Evolutionary conservation across 345 rosid species (phyloP), one percentile per base, ranked within the genome.

Genomic region (Gossypium herbaceum): DNA sequence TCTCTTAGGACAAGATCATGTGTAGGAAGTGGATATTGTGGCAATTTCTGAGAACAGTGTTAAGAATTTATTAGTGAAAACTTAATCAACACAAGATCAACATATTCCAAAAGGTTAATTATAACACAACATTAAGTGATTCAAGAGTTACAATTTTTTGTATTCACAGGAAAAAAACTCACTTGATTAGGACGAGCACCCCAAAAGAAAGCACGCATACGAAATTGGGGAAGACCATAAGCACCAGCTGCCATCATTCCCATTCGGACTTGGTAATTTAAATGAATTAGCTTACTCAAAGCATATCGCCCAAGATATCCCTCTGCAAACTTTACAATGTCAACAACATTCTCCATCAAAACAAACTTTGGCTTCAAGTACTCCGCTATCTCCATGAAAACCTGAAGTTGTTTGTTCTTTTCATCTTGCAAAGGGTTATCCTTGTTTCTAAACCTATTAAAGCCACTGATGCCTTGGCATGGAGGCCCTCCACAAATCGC

Each of bases 401-500:
- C 88, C 12, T 76, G 12, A 11, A 90, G 84, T 39, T 94, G 94
- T 63, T 80, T 83, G 74, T 94, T 94, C 69, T 85, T 94, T 58
- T 83, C 86, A 69, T 89, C 96, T 0, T 77, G 73, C 25, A 92
- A 68, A 2, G 98, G 98, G 10, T 80, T 29, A 1, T 79, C 72
- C 48, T 1, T 55, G 50, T 94, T 82, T 48, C 96, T 87, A 25
- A 83, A 88, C 16, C 97, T 81, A 60, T 94, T 94, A 64, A 81
- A 86, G 1, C 97, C 97, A 44, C 94, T 94, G 16, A 94, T 79
- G 0, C 98, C 98, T 83, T 94, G 97, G 68, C 96, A 94, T 0
- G 98, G 95, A 0, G 98, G 97, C 2, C 98, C 97, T 3, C 97
- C 97, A 63, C 98, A 90, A 41, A 93, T 63, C n/a, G 89, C 93